phyloP scores from a whole-genome alignment of 1,284 basidiomycete species.

The Fomitiporia mediterranea region DNA sequence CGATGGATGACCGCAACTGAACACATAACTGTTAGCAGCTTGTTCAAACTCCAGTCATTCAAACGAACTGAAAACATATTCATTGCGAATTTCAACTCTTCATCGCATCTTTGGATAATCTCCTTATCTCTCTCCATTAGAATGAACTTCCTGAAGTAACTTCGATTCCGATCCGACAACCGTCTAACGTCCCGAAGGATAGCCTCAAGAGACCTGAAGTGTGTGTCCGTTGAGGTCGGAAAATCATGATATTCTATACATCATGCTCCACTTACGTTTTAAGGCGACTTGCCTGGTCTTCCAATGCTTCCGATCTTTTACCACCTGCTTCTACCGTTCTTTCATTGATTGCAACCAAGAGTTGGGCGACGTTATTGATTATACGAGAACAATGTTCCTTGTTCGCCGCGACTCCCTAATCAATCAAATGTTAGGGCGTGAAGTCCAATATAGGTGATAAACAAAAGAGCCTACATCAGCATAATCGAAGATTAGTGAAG shows the following conservation, averaged over 20 bases:
- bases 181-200: background rate
- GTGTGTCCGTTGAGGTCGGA: too few relatives aligned
- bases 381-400: slow-evolving; percentile 7
- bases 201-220: background rate
- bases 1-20: background rate
- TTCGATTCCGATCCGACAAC: background rate
- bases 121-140: slow-evolving; percentile 4
- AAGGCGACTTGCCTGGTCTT: background rate
- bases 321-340: background rate
- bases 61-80: slow-evolving; percentile 5
- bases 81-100: slow-evolving; percentile 1
- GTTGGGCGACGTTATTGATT: background rate
- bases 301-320: background rate
- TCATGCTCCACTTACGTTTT: background rate
- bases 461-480: background rate
- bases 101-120: slow-evolving; percentile 3
- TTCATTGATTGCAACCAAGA: background rate
- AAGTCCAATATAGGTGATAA: background rate
- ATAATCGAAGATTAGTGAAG: slow-evolving; percentile 3
- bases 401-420: slow-evolving; percentile 5
- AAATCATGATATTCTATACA: background rate
- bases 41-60: background rate
- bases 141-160: background rate
- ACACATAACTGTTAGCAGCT: background rate
- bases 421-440: background rate